These are phyloP conservation scores for Russula earlei DNA, from an alignment of 768 basidiomycete species.

Conservation along the genomic window DNA sequence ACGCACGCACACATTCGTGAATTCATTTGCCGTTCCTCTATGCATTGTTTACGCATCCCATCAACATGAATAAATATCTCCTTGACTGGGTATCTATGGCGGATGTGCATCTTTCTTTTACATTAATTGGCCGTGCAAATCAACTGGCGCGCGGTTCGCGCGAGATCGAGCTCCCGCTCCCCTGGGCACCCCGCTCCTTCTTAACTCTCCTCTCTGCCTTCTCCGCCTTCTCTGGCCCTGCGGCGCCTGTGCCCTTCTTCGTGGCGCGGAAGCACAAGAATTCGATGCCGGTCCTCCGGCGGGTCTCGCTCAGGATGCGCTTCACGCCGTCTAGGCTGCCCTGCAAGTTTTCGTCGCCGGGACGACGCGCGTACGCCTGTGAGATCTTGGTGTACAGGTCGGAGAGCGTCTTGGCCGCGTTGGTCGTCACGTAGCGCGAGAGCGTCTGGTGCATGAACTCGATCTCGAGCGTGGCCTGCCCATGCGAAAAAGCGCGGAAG, in stretches of 20 bases:
- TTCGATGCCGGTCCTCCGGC: conserved; percentile 86
- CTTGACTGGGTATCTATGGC: no score
- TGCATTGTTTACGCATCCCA: conserved; percentile 1
- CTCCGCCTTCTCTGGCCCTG: conserved; percentile 15
- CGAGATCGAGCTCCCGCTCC: not conserved
- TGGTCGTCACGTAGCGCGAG: conserved; percentile 73
- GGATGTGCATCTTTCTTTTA: not conserved
- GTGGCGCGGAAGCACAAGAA: conserved; percentile 89
- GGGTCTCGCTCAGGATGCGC: conserved; percentile 78
- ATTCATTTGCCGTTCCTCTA: not conserved
- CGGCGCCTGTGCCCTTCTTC: conserved; percentile 25
- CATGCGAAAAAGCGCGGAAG: not conserved
- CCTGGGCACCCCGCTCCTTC: conserved; percentile 1
- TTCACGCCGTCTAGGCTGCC: conserved; percentile 84
- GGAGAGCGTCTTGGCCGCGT: conserved; percentile 76
- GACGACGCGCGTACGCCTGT: conserved; percentile 77
- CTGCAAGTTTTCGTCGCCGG: conserved; percentile 82
- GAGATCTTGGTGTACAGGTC: conserved; percentile 94
- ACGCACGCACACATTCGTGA: no score
- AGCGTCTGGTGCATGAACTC: conserved; percentile 98
- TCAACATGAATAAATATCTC: no score
- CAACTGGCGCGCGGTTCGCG: conserved; percentile 7
- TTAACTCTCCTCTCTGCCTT: conserved; percentile 15
- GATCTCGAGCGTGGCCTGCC: conserved; percentile 95
- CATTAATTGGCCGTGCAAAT: not conserved